Percentiles rank a stretch among this genome's conserved stretches.
phyloP scores from a whole-genome alignment of 352 stramenopile species.

The Aphanomyces invadans region DNA sequence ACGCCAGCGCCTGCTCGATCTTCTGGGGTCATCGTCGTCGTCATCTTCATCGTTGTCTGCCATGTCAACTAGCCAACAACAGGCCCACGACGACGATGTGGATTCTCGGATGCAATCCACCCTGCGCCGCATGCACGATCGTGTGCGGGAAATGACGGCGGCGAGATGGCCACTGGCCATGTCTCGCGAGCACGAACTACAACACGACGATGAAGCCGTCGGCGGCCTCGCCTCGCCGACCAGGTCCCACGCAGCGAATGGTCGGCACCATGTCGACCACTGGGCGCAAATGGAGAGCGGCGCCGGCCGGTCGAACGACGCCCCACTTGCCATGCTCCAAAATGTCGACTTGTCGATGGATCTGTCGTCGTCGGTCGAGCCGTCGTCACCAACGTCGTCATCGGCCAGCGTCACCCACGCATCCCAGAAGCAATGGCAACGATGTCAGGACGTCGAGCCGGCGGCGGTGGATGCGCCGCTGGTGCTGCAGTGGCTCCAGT shows the following conservation, averaged over 20 bases:
- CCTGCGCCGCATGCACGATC: slow-evolving; percentile 4
- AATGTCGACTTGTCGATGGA: background rate
- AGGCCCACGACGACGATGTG: background rate
- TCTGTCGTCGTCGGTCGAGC: background rate
- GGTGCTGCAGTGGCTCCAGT: background rate
- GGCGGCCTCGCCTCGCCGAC: no score
- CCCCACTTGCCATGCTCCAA: background rate
- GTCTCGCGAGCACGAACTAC: background rate
- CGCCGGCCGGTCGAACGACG: no score
- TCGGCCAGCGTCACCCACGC: background rate
- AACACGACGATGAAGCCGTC: background rate
- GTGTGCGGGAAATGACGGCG: background rate
- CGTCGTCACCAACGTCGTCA: background rate
- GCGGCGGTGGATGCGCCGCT: background rate
- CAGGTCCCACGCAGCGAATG: no score
- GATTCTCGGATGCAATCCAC: background rate
- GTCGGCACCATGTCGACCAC: no score
- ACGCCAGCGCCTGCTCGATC: slow-evolving; percentile 12
- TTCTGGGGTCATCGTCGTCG: slow-evolving; percentile 11
- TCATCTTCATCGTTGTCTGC: slow-evolving; percentile 3
- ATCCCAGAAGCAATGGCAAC: background rate
- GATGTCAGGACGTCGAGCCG: background rate
- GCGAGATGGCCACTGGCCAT: background rate
- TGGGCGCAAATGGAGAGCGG: background rate
- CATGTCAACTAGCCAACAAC: background rate